phyloP scores from a whole-genome alignment of 176 grass and related monocot genomes.

The Pharus latifolius region DNA sequence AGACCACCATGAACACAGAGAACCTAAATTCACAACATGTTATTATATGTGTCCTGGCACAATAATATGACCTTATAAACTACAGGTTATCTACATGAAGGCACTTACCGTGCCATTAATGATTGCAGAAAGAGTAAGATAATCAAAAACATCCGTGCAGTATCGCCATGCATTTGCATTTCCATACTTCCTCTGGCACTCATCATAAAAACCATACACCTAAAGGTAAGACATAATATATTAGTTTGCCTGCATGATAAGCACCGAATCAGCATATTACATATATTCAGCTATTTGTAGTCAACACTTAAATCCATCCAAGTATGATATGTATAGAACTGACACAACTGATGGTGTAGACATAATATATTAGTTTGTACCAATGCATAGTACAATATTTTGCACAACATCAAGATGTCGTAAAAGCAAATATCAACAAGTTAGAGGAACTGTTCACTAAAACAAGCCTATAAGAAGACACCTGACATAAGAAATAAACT shows the following conservation, averaged over 20 bases:
- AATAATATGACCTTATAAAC: neutral
- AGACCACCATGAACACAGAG: slow-evolving; percentile 97
- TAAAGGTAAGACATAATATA: slow-evolving; percentile 11
- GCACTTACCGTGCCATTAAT: slow-evolving; percentile 88
- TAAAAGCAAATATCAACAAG: too few relatives aligned
- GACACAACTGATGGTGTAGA: too few relatives aligned
- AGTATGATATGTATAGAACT: neutral
- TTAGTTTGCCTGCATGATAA: neutral
- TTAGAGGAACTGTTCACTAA: too few relatives aligned
- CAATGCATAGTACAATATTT: too few relatives aligned
- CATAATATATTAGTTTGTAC: too few relatives aligned
- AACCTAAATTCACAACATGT: slow-evolving; percentile 52
- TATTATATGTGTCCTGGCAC: neutral
- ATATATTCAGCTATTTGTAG: neutral
- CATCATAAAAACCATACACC: slow-evolving; percentile 99
- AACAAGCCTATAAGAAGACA: too few relatives aligned
- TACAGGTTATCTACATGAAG: neutral
- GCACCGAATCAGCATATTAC: neutral
- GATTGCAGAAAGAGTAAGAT: slow-evolving; percentile 95
- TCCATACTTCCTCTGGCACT: slow-evolving; percentile 98
- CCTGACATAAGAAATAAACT: too few relatives aligned
- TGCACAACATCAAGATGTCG: too few relatives aligned
- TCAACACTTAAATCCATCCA: neutral
- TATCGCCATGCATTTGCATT: slow-evolving; percentile 99
- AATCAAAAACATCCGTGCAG: slow-evolving; percentile 99